Percentiles rank a stretch among this genome's conserved stretches.
Evolutionary conservation across 441 rosid genomes (phyloP).

Genomic region (Arabidopsis hybrid): DNA sequence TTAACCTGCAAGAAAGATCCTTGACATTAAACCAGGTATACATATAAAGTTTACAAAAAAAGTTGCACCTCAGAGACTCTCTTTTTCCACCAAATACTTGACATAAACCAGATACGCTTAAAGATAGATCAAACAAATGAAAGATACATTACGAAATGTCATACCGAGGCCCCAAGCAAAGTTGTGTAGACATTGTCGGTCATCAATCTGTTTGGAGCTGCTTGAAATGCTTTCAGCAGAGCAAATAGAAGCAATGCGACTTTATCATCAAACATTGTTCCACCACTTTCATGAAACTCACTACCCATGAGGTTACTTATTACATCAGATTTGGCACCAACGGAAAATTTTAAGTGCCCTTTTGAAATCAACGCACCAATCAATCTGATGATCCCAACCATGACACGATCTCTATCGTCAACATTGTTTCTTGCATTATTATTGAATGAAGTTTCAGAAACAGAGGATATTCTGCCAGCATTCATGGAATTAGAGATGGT

Average conservation of each 20-base stretch:
- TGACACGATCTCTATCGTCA: constrained; percentile 83
- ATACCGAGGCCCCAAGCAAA: constrained; percentile 93
- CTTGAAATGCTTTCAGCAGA: constrained; percentile 90
- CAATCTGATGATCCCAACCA: constrained; percentile 89
- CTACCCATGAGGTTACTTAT: constrained; percentile 66
- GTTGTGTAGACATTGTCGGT: constrained; percentile 84
- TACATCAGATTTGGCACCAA: constrained; percentile 59
- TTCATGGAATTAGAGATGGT: constrained; percentile 51
- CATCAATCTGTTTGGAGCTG: constrained; percentile 93
- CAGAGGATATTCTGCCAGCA: constrained; percentile 66
- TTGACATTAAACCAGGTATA: neutral
- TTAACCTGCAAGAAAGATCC: constrained; percentile 69
- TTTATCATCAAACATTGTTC: constrained; percentile 96
- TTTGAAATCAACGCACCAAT: constrained; percentile 81
- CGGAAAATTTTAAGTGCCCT: constrained; percentile 78
- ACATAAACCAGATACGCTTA: neutral
- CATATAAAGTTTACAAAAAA: neutral
- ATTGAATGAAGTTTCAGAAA: constrained; percentile 78
- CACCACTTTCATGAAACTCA: constrained; percentile 74
- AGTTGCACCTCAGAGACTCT: neutral
- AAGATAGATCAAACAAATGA: neutral
- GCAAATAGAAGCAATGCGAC: constrained; percentile 93
- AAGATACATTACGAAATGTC: constrained; percentile 26
- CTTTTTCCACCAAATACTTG: neutral
- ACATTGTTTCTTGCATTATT: constrained; percentile 91